These are phyloP conservation scores for Phaseolus coccineus DNA, from an alignment of 331 rosid genomes.

Conservation along the genomic window DNA sequence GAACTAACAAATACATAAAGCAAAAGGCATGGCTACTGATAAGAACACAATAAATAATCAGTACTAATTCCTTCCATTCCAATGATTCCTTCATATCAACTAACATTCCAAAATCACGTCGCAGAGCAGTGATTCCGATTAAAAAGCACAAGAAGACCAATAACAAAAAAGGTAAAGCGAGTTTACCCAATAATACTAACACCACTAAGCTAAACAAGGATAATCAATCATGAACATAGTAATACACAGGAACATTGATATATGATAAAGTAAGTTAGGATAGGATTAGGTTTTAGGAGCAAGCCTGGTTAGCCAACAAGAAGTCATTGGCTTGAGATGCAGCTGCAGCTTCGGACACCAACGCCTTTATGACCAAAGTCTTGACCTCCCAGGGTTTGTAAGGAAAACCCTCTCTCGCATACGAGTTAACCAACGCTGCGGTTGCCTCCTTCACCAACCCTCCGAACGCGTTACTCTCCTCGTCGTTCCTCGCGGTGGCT, in stretches of 20 bases:
- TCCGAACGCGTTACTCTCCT: constrained; percentile 53
- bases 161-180: background rate
- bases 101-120: background rate
- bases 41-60: background rate
- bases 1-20: no score
- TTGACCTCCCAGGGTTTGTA: constrained; percentile 86
- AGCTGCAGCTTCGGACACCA: constrained; percentile 73
- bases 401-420: constrained; percentile 69
- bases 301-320: constrained; percentile 64
- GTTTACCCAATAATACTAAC: background rate
- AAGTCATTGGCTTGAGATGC: constrained; percentile 62
- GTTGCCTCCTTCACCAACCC: constrained; percentile 78
- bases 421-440: constrained; percentile 80
- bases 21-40: no score
- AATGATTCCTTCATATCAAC: background rate
- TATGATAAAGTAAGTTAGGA: background rate
- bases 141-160: background rate
- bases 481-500: constrained; percentile 69
- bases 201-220: background rate
- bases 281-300: constrained; percentile 45
- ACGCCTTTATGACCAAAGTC: constrained; percentile 71
- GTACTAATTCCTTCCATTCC: constrained; percentile 1
- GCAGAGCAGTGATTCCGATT: constrained; percentile 36
- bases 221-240: background rate
- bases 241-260: background rate